phyloP scores from a whole-genome alignment of 805 yeast species.

The Peterozyma xylosa region DNA sequence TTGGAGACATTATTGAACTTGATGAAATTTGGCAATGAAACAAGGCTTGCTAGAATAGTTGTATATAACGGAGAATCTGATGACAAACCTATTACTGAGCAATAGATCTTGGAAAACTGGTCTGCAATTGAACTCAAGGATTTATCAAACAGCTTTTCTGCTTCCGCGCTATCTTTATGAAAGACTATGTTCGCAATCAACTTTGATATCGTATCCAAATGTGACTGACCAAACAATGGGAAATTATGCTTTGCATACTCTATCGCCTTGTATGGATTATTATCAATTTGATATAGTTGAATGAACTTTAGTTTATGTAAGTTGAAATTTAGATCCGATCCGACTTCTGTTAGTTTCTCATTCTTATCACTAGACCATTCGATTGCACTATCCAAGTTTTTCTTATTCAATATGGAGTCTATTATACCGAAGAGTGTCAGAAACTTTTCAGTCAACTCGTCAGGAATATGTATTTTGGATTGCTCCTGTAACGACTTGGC shows the following conservation, averaged over 20 bases:
- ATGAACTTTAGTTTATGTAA: slow-evolving; percentile 36
- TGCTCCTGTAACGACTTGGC: slow-evolving; percentile 18
- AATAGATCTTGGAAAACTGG: slow-evolving; percentile 38
- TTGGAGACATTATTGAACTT: slow-evolving; percentile 36
- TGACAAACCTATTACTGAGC: slow-evolving; percentile 38
- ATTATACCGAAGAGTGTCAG: slow-evolving; percentile 34
- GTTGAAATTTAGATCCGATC: slow-evolving; percentile 36
- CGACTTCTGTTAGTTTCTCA: slow-evolving; percentile 19
- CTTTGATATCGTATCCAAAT: slow-evolving; percentile 34
- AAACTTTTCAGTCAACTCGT: slow-evolving; percentile 26
- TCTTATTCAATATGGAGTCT: slow-evolving; percentile 22
- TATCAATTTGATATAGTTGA: slow-evolving; percentile 19
- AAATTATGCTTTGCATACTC: slow-evolving; percentile 36
- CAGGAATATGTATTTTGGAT: slow-evolving; percentile 18
- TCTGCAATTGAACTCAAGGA: slow-evolving; percentile 9
- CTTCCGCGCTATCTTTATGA: slow-evolving; percentile 7
- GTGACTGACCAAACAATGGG: slow-evolving; percentile 29
- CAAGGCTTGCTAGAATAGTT: slow-evolving; percentile 42
- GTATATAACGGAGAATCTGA: slow-evolving; percentile 46
- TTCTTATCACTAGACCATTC: slow-evolving; percentile 33
- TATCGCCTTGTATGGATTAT: slow-evolving; percentile 23
- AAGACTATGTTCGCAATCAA: slow-evolving; percentile 30
- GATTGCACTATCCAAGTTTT: slow-evolving; percentile 36
- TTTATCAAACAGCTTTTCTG: slow-evolving; percentile 8
- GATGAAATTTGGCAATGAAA: slow-evolving; percentile 44